Base-by-base conservation (phyloP, 2,329 filamentous ascomycete genomes). In the Sporothrix brunneoviolacea region DNA sequence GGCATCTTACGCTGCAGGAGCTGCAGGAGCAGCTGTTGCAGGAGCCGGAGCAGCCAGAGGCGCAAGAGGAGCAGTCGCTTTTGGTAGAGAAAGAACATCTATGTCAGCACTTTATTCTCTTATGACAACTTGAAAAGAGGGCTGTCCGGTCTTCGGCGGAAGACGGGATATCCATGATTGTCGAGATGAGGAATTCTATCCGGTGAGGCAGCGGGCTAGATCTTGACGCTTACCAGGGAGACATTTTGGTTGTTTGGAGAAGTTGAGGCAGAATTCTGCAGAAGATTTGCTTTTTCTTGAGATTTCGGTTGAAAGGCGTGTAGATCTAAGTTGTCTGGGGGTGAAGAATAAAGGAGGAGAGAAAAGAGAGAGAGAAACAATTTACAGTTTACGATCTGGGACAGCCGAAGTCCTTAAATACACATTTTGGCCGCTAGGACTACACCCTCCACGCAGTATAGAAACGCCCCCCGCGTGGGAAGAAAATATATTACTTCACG, bases 1-100 rank as follows among this genome's bases (percentile, higher is more conserved):
- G 24, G 24, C 10, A n/a, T 28, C 53, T 7, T 53, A 58, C 57
- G 41, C 24, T 30, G 52, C 57, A 58, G n/a, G 57, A 52, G 47
- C 8, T 50, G 57, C 57, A 58, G 13, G 50, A 45, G 54, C 57
- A 58, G 22, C 48, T 30, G 35, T 42, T 51, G 55, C 57, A 58
- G 13, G 57, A 51, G 49, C 57, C 57, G 36, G 54, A 52, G 55
- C 55, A 58, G 54, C 48, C 42, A 7, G 42, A 32, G 28, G 48
- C 32, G 52, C 57, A 57, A 12, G 55, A 47, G 36, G 57, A 44
- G 54, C 57, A 58, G 33, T 48, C 35, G 48, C 57, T 58, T 16
- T 6, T 16, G 21, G 15, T 24, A 19, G 12, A 27, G 4, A 10
- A 30, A 9, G 18, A 24, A 9, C 4, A 22, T 12, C 8, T 18